A percentile compares a stretch with the other conserved stretches of the same genome.
phyloP scores from a whole-genome alignment of 1,284 basidiomycete species.

The Coriolopsis trogii region DNA sequence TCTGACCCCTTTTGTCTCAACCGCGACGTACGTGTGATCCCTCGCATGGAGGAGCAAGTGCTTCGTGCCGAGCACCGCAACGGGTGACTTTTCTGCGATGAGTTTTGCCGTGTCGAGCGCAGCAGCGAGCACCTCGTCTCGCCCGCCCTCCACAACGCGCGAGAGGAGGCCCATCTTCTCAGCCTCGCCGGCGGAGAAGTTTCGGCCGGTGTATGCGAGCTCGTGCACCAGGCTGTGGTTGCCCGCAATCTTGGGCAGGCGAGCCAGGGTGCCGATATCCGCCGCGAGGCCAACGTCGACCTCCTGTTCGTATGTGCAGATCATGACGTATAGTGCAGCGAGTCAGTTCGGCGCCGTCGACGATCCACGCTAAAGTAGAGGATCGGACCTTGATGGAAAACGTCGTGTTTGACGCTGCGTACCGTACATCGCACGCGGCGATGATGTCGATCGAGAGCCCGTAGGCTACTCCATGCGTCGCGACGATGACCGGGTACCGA shows the following conservation, averaged over 20 bases:
- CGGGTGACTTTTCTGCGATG: conserved; percentile 81
- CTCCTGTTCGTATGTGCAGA: conserved; percentile 74
- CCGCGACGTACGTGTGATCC: conserved; percentile 66
- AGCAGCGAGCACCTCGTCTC: conserved; percentile 55
- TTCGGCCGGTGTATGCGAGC: conserved; percentile 77
- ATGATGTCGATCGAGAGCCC: conserved; percentile 84
- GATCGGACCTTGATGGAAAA: conserved; percentile 78
- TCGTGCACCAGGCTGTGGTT: conserved; percentile 84
- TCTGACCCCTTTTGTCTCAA: not conserved
- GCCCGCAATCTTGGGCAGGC: conserved; percentile 80
- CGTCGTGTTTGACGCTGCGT: conserved; percentile 60
- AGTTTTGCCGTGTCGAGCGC: conserved; percentile 69
- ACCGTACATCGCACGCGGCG: conserved; percentile 81
- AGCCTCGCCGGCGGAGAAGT: conserved; percentile 76
- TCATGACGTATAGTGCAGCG: too few species aligned
- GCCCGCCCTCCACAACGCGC: conserved; percentile 69
- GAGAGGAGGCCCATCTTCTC: conserved; percentile 78
- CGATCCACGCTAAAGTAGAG: too few species aligned
- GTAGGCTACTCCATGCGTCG: conserved; percentile 76
- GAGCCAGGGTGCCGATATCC: conserved; percentile 89
- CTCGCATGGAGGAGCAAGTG: conserved; percentile 72
- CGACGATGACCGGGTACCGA: conserved; percentile 84
- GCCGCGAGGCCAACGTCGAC: conserved; percentile 90
- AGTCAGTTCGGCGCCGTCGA: too few species aligned
- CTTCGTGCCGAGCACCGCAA: conserved; percentile 86